phyloP scores from a whole-genome alignment of 805 yeast genomes.

The Wickerhamiella shivajii region DNA sequence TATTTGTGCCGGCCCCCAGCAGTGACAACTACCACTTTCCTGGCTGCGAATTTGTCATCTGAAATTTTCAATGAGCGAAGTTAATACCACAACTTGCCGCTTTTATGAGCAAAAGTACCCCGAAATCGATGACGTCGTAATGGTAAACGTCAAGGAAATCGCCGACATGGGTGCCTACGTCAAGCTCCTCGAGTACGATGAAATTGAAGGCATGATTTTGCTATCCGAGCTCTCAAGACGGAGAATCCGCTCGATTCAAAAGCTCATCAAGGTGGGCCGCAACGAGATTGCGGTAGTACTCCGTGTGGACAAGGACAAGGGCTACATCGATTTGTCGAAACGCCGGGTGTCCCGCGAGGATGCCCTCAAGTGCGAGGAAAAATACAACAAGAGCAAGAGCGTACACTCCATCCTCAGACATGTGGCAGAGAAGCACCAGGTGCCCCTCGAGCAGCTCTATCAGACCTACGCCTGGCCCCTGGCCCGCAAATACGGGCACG shows the following conservation, averaged over 20 bases:
- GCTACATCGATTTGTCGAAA: constrained; percentile 92
- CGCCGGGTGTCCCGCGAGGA: constrained; percentile 98
- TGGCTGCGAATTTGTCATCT: background rate
- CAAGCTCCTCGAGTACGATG: constrained; percentile 88
- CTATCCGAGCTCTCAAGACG: constrained; percentile 94
- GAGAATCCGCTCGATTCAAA: constrained; percentile 96
- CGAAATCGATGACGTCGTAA: constrained; percentile 96
- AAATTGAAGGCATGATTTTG: constrained; percentile 96
- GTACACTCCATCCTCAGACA: constrained; percentile 97
- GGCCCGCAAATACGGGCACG: constrained; percentile 89
- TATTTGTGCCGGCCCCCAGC: too few species aligned
- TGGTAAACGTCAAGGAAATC: constrained; percentile 82
- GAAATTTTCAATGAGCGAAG: constrained; percentile 16
- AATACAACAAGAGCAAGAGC: constrained; percentile 91
- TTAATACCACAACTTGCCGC: constrained; percentile 63
- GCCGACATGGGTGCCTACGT: constrained; percentile 99
- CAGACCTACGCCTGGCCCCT: constrained; percentile 94
- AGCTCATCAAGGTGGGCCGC: constrained; percentile 93
- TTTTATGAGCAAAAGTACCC: constrained; percentile 97
- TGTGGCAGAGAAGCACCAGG: constrained; percentile 91
- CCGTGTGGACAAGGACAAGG: constrained; percentile 97
- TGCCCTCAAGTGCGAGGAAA: constrained; percentile 91
- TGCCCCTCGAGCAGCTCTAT: constrained; percentile 74
- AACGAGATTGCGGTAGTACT: constrained; percentile 96
- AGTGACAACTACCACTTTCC: too few species aligned